These are phyloP conservation scores for Cafeteria roenbergensis DNA, from an alignment of 108 stramenopile genomes.

Conservation along the genomic window DNA sequence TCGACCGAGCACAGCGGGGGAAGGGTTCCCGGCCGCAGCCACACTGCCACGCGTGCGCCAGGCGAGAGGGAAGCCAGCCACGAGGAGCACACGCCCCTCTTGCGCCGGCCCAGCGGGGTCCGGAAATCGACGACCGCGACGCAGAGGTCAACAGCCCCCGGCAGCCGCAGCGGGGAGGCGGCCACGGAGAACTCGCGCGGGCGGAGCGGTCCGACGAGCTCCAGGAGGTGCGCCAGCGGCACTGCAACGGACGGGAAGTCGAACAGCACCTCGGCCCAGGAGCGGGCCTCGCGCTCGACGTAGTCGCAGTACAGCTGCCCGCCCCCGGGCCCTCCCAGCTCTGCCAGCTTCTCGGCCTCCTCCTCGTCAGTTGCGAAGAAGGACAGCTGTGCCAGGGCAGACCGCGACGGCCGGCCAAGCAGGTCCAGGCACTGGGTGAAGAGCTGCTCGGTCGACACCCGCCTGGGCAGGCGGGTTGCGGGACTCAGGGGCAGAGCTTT, in stretches of 20 bases:
- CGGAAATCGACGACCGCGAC: conserved; percentile 8
- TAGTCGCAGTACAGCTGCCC: conserved; percentile 14
- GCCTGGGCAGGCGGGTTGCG: background rate
- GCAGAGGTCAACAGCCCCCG: conserved; percentile 7
- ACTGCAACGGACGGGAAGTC: conserved; percentile 9
- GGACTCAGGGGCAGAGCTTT: background rate
- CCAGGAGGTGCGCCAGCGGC: conserved; percentile 13
- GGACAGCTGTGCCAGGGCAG: conserved; percentile 14
- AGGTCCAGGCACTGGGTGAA: conserved; percentile 19
- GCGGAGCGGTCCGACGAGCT: conserved; percentile 17
- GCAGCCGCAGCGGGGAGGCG: conserved; percentile 5
- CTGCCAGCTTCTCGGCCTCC: conserved; percentile 22
- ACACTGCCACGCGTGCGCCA: background rate
- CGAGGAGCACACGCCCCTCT: conserved; percentile 8
- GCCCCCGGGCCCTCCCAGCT: conserved; percentile 11
- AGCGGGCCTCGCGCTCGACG: conserved; percentile 11
- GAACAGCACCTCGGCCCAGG: conserved; percentile 11
- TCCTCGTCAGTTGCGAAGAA: conserved; percentile 24
- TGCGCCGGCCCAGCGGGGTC: conserved; percentile 4
- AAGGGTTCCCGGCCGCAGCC: background rate
- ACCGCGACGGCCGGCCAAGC: conserved; percentile 10
- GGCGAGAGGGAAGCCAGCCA: conserved; percentile 1
- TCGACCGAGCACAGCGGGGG: background rate
- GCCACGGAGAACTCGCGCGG: conserved; percentile 20
- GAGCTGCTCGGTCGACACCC: background rate